Percentiles rank a stretch among this genome's conserved stretches.
Evolutionary conservation across 1,139 yeast genomes (phyloP).

Genomic region (Suhomyces kunorum): DNA sequence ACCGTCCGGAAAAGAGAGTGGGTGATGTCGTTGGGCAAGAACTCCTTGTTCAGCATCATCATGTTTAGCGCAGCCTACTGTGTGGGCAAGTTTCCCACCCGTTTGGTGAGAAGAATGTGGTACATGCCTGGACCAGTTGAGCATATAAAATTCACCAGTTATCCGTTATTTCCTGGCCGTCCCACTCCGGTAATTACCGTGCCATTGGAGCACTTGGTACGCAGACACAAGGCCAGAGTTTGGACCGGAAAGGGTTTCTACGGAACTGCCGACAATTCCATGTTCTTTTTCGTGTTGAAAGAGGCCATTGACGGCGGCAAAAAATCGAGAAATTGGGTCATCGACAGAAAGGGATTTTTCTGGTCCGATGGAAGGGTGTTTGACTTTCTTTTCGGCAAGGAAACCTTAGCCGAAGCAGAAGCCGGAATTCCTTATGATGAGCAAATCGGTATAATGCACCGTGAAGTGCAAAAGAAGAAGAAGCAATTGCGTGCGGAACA

Average conservation of each 20-base stretch:
- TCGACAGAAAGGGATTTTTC: constrained; percentile 77
- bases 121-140: constrained; percentile 62
- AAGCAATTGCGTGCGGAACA: constrained; percentile 39
- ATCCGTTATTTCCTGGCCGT: constrained; percentile 72
- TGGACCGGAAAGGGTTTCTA: constrained; percentile 88
- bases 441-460: constrained; percentile 44
- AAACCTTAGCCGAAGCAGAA: constrained; percentile 72
- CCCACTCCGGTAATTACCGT: constrained; percentile 75
- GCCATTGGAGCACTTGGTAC: constrained; percentile 55
- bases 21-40: constrained; percentile 31
- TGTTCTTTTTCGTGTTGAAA: constrained; percentile 71
- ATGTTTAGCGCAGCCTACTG: constrained; percentile 47
- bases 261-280: constrained; percentile 74
- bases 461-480: constrained; percentile 43
- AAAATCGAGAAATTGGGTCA: constrained; percentile 63
- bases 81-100: constrained; percentile 58
- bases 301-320: constrained; percentile 46
- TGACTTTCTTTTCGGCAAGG: constrained; percentile 78
- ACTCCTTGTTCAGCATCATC: constrained; percentile 39
- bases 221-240: constrained; percentile 65
- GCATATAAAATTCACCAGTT: constrained; percentile 65
- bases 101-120: constrained; percentile 75
- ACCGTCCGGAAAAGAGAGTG: constrained; percentile 42
- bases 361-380: constrained; percentile 91
- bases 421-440: constrained; percentile 71